Evolutionary conservation across 345 rosid genomes (phyloP).

Genomic region (Pugionium cornutum): DNA sequence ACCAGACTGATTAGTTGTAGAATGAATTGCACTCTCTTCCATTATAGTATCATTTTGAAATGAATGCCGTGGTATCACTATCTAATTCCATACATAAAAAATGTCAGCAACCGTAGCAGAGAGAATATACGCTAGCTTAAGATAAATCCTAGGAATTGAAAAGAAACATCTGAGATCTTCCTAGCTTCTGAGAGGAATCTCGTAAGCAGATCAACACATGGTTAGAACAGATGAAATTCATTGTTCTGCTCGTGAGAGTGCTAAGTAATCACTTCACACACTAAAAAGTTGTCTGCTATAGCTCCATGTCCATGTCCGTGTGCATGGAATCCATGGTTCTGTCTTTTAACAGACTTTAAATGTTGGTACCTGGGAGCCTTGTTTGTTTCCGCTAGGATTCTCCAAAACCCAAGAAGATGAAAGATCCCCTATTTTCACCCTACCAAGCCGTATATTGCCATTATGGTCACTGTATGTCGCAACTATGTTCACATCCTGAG

Average conservation of each 20-base stretch:
- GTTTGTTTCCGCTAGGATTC: conserved; percentile 46
- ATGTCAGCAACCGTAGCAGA: conserved; percentile 19
- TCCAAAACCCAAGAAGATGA: conserved; percentile 92
- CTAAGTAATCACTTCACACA: conserved; percentile 2
- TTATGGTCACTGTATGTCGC: conserved; percentile 77
- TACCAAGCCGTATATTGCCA: conserved; percentile 61
- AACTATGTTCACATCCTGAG: conserved; percentile 87
- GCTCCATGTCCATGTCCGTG: not conserved
- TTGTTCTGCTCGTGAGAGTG: conserved; percentile 3
- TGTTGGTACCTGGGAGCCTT: conserved; percentile 54
- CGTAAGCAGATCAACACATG: not conserved
- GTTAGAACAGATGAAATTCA: not conserved
- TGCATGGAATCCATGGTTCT: conserved; percentile 2
- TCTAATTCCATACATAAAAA: conserved; percentile 37
- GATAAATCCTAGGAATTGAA: conserved; percentile 18
- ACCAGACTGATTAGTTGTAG: conserved; percentile 36
- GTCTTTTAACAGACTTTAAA: not conserved
- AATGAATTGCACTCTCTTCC: conserved; percentile 42
- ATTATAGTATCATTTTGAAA: conserved; percentile 37
- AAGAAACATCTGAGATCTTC: not conserved
- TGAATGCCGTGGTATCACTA: conserved; percentile 44
- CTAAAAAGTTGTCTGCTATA: not conserved
- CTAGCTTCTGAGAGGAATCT: conserved; percentile 24
- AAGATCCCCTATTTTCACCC: conserved; percentile 79
- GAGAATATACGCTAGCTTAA: conserved; percentile 6